phyloP scores from a whole-genome alignment of 2,329 filamentous ascomycete genomes.

The Aspergillus candidus region DNA sequence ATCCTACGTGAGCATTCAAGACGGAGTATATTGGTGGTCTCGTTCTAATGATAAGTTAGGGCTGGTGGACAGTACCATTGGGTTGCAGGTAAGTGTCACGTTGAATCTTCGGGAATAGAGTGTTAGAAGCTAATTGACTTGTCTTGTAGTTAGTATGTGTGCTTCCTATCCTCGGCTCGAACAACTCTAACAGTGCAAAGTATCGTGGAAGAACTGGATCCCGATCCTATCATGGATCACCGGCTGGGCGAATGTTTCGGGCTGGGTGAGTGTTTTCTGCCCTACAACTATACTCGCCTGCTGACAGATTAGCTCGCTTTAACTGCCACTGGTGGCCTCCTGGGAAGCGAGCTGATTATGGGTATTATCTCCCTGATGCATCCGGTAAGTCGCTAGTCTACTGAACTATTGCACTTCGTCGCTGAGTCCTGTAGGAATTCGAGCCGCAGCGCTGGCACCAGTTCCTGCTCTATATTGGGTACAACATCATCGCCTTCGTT shows the following conservation, averaged over 20 bases:
- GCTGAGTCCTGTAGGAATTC: slow-evolving; percentile 35
- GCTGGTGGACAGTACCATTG: slow-evolving; percentile 65
- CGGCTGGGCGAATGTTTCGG: slow-evolving; percentile 64
- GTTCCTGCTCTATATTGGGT: slow-evolving; percentile 65
- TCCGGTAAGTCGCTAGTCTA: slow-evolving; percentile 27
- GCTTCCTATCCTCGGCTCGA: slow-evolving; percentile 4
- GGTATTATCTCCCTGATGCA: slow-evolving; percentile 59
- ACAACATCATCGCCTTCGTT: slow-evolving; percentile 55
- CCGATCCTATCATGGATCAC: slow-evolving; percentile 63
- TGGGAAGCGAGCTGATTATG: slow-evolving; percentile 61
- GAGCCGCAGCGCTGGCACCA: slow-evolving; percentile 60
- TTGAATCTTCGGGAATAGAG: not conserved
- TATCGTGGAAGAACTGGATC: slow-evolving; percentile 56
- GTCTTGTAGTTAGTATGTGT: slow-evolving; percentile 32
- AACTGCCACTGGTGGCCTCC: slow-evolving; percentile 60
- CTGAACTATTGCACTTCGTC: not conserved
- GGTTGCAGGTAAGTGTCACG: slow-evolving; percentile 49
- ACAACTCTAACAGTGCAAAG: slow-evolving; percentile 12
- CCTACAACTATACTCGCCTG: not conserved
- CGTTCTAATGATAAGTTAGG: slow-evolving; percentile 16
- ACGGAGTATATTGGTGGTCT: not conserved
- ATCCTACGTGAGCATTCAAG: slow-evolving; percentile 41
- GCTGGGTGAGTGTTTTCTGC: slow-evolving; percentile 49
- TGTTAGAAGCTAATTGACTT: not conserved
- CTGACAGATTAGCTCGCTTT: slow-evolving; percentile 44